A percentile compares a stretch with the other conserved stretches of the same genome.
phyloP scores from a whole-genome alignment of 2,329 filamentous ascomycete genomes.

The Sclerotinia nivalis region DNA sequence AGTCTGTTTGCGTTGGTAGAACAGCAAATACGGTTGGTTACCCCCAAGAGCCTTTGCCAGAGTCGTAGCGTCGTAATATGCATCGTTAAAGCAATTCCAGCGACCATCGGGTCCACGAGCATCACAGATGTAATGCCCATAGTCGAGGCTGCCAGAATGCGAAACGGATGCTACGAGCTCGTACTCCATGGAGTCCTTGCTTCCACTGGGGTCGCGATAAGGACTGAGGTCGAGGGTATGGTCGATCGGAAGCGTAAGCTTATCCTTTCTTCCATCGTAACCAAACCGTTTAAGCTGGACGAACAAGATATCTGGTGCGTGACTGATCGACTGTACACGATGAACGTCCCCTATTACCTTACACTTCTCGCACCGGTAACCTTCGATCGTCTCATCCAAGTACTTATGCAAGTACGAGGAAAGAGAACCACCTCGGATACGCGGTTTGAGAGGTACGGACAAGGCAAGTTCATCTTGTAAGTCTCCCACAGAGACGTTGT shows the following conservation, averaged over 20 bases:
- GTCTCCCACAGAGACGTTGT: slow-evolving; percentile 29
- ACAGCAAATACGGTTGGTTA: slow-evolving; percentile 22
- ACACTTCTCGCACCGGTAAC: slow-evolving; percentile 38
- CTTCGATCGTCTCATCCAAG: slow-evolving; percentile 32
- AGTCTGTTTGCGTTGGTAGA: slow-evolving; percentile 23
- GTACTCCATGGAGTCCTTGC: slow-evolving; percentile 32
- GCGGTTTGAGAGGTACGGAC: slow-evolving; percentile 35
- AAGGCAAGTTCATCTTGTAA: slow-evolving; percentile 34
- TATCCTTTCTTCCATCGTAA: slow-evolving; percentile 29
- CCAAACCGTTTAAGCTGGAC: slow-evolving; percentile 39
- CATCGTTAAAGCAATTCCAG: slow-evolving; percentile 36
- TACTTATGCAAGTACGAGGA: slow-evolving; percentile 33
- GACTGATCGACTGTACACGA: slow-evolving; percentile 30
- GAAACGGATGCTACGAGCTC: slow-evolving; percentile 39
- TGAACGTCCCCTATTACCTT: slow-evolving; percentile 25
- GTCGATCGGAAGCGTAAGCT: slow-evolving; percentile 33
- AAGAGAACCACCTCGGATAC: slow-evolving; percentile 29
- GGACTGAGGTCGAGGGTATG: slow-evolving; percentile 34
- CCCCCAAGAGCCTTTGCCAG: slow-evolving; percentile 28
- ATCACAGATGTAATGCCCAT: slow-evolving; percentile 36
- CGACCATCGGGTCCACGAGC: slow-evolving; percentile 30
- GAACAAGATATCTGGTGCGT: slow-evolving; percentile 35
- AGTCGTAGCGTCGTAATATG: slow-evolving; percentile 29
- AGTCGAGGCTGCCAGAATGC: slow-evolving; percentile 32
- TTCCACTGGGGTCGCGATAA: slow-evolving; percentile 26